These are phyloP conservation scores for Fusarium paranaense DNA, from an alignment of 2,329 filamentous ascomycete species.

Conservation along the genomic window DNA sequence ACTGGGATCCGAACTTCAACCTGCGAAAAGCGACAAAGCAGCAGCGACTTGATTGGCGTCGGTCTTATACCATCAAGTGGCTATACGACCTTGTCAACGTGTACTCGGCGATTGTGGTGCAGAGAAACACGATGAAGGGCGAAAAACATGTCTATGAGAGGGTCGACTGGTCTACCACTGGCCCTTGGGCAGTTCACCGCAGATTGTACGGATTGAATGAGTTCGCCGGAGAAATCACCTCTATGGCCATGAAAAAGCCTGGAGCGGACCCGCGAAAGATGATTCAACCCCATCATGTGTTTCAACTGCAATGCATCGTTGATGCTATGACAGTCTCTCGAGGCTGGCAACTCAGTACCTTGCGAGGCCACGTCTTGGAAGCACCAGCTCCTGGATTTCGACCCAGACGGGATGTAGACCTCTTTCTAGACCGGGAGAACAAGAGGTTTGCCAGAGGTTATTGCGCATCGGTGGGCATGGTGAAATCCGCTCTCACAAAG, in stretches of 20 bases:
- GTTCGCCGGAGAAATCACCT: conserved; percentile 58
- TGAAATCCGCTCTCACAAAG: background rate
- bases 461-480: background rate
- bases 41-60: conserved; percentile 58
- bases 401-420: conserved; percentile 55
- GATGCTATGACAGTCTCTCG: conserved; percentile 59
- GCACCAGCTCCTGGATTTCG: conserved; percentile 51
- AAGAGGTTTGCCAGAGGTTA: conserved; percentile 36
- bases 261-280: conserved; percentile 51
- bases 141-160: conserved; percentile 49
- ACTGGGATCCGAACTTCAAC: conserved; percentile 57
- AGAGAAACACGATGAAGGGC: conserved; percentile 50
- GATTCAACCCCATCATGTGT: conserved; percentile 61
- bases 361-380: conserved; percentile 51
- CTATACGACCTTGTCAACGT: conserved; percentile 63
- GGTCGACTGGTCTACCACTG: conserved; percentile 56
- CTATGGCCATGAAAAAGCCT: conserved; percentile 59
- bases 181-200: conserved; percentile 46
- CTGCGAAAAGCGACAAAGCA: conserved; percentile 52
- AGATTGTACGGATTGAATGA: conserved; percentile 58
- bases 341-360: conserved; percentile 53
- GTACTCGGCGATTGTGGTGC: conserved; percentile 54
- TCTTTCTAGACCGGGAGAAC: conserved; percentile 55
- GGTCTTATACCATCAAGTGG: conserved; percentile 62
- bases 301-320: conserved; percentile 63